phyloP scores from a whole-genome alignment of 2,329 filamentous ascomycete species.

The Sporothrix mexicana region DNA sequence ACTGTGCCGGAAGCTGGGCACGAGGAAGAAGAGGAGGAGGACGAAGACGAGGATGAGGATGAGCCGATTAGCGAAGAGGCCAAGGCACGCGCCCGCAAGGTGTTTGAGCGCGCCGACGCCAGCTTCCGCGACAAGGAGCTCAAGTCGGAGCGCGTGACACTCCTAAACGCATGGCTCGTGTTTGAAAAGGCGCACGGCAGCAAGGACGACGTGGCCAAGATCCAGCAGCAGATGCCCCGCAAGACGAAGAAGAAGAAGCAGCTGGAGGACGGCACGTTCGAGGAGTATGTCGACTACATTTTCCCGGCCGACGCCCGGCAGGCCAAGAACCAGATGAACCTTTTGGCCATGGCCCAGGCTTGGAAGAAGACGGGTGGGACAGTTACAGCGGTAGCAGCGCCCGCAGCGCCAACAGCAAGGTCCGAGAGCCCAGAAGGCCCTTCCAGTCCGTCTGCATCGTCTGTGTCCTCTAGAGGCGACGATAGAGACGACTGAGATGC shows the following conservation, averaged over 20 bases:
- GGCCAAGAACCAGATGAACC: conserved; percentile 78
- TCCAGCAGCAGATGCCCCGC: conserved; percentile 92
- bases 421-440: background rate
- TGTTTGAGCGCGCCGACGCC: conserved; percentile 86
- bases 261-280: conserved; percentile 89
- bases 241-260: conserved; percentile 90
- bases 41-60: conserved; percentile 67
- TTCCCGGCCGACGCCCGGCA: conserved; percentile 95
- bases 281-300: conserved; percentile 96
- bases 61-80: conserved; percentile 79
- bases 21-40: conserved; percentile 59
- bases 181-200: conserved; percentile 89
- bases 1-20: conserved; percentile 79
- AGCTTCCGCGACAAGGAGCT: conserved; percentile 87
- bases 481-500: background rate
- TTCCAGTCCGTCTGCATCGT: background rate
- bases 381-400: conserved; percentile 12
- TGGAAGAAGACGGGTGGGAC: conserved; percentile 72
- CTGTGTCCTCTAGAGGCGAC: background rate
- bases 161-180: conserved; percentile 89
- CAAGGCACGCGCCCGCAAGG: conserved; percentile 77
- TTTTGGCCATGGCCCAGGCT: conserved; percentile 82
- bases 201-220: conserved; percentile 74
- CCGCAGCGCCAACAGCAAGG: background rate
- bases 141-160: conserved; percentile 89